Evolutionary conservation across 2,329 filamentous ascomycete species (phyloP).

Genomic region (Epichloe sylvatica): DNA sequence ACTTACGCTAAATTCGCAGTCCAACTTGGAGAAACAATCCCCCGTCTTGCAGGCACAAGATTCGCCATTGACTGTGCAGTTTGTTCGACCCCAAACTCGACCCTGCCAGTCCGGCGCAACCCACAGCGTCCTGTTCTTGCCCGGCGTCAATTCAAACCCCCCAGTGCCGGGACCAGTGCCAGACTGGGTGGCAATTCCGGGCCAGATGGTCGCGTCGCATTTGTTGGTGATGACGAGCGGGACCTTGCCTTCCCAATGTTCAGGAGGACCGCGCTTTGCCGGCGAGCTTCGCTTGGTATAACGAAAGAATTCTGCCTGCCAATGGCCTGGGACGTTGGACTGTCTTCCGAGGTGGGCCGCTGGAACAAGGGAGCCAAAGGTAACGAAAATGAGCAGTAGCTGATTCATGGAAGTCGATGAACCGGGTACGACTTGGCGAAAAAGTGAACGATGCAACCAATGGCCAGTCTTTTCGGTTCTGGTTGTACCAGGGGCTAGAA

Average conservation of each 20-base stretch:
- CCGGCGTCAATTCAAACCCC: slow-evolving; percentile 52
- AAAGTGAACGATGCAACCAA: neutral
- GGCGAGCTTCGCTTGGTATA: slow-evolving; percentile 12
- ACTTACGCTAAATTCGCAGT: slow-evolving; percentile 56
- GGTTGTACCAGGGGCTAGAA: neutral
- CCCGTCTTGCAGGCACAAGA: slow-evolving; percentile 56
- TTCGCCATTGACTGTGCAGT: slow-evolving; percentile 59
- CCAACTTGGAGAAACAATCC: slow-evolving; percentile 57
- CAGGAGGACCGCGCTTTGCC: slow-evolving; percentile 18
- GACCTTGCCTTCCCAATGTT: slow-evolving; percentile 25
- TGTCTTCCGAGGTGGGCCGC: slow-evolving; percentile 7
- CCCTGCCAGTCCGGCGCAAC: slow-evolving; percentile 68
- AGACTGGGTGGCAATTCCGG: slow-evolving; percentile 58
- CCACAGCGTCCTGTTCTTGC: slow-evolving; percentile 44
- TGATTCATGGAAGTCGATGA: slow-evolving; percentile 10
- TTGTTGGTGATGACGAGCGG: slow-evolving; percentile 58
- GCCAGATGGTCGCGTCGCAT: slow-evolving; percentile 60
- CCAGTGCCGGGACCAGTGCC: slow-evolving; percentile 52
- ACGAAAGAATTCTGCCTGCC: slow-evolving; percentile 16
- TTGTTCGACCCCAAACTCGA: slow-evolving; percentile 69
- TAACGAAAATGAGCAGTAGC: slow-evolving; percentile 11
- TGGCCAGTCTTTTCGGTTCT: neutral
- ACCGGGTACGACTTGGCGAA: neutral
- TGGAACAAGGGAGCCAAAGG: slow-evolving; percentile 11
- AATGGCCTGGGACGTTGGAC: slow-evolving; percentile 9